Evolutionary conservation across 495 filamentous ascomycete genomes (phyloP), one percentile per base, ranked within the genome.

Genomic region (Tuber borchii): DNA sequence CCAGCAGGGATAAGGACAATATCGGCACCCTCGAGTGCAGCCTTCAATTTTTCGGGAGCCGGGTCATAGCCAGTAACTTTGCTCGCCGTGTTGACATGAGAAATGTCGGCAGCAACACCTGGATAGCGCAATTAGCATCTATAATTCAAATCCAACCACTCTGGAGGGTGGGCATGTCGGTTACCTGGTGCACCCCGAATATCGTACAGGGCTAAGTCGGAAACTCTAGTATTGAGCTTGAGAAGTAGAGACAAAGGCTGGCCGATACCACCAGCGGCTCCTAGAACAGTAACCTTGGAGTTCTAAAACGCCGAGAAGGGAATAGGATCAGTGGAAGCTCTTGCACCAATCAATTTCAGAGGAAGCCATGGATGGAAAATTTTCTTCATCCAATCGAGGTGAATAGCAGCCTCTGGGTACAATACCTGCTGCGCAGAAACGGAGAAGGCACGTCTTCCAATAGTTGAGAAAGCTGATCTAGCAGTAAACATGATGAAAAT

Each of bases 21-120:
- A 84, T 98, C 93, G 78, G 93, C 86, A 83, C 90, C 94, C 85
- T 91, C 92, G 83, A 98, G 90, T 78, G 90, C 90, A 80, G 88
- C 87, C 82, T 88, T 88, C 46, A 98, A 90, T 79, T 93, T 93
- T 73, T 88, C 86, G 71, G 90, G 86, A 76, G 89, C 92, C 74
- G 93, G 88, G 76, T 92, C 90, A 86, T 96, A 97, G 83, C 95
- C 95, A 77, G 87, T 93, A 84, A 98, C 95, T 76, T 85, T 91
- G 89, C 92, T 95, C 90, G 96, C 97, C 85, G 96, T 97, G 90
- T 98, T 98, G 89, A 98, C 93, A 88, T 99, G 95, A 82, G 92
- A 91, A 84, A 98, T 88, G 86, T 99, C 95, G 84, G 96, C 95
- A 79, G 95, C 95, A 86, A 99, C 95, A 91, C 94, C 94, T 97